Percentiles rank a stretch among this genome's conserved stretches.
Conservation (phyloP, 495 filamentous ascomycete genomes). For the Aspergillus affinis region DNA sequence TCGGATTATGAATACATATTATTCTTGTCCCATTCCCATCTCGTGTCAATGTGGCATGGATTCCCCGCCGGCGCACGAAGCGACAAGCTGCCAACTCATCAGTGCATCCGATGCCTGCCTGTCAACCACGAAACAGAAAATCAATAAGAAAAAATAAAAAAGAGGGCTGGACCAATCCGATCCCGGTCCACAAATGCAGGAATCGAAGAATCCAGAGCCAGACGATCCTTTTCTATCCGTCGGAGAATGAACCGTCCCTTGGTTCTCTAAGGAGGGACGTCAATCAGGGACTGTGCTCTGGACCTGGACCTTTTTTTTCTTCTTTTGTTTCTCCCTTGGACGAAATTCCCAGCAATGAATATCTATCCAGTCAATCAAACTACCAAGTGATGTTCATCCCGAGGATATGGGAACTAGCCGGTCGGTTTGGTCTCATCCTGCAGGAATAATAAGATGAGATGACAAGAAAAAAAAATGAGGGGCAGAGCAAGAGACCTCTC, state of each 20-base stretch:
- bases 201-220: conserved; percentile 13
- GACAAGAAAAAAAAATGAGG: background rate
- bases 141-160: background rate
- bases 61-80: conserved; percentile 26
- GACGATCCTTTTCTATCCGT: background rate
- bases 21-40: conserved; percentile 12
- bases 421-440: background rate
- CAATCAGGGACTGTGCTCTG: background rate
- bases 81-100: conserved; percentile 81
- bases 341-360: background rate
- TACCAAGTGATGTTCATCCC: background rate
- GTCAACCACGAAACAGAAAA: conserved; percentile 25
- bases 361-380: background rate
- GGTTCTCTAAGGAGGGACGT: background rate
- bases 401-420: background rate
- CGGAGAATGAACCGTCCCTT: background rate
- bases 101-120: conserved; percentile 66
- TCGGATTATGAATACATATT: background rate
- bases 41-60: conserved; percentile 26
- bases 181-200: conserved; percentile 10
- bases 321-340: too few relatives aligned
- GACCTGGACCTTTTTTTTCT: background rate
- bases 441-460: background rate
- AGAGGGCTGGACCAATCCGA: conserved; percentile 28
- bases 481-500: too few relatives aligned